These are phyloP conservation scores for Penicillium brevicompactum DNA, from an alignment of 2,329 filamentous ascomycete genomes.

Conservation along the genomic window DNA sequence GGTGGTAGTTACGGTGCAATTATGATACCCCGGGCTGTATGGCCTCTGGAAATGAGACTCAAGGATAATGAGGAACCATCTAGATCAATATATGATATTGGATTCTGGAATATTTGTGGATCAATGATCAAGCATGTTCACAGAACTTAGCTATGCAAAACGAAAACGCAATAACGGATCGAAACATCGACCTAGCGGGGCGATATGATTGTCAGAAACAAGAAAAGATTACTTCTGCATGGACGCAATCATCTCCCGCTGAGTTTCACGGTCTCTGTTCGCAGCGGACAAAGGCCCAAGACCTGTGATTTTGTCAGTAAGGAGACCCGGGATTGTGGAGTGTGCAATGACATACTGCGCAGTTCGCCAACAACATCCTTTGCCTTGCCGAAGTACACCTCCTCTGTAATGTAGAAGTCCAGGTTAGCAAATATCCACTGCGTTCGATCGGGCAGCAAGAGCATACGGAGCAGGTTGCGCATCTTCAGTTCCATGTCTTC, in stretches of 20 bases:
- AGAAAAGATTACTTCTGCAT: slow-evolving; percentile 45
- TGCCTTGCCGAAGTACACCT: slow-evolving; percentile 99
- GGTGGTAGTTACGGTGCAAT: not conserved
- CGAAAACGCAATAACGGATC: slow-evolving; percentile 11
- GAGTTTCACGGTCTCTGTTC: slow-evolving; percentile 79
- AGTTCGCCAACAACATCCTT: slow-evolving; percentile 97
- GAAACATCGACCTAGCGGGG: slow-evolving; percentile 12
- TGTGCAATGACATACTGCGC: slow-evolving; percentile 62
- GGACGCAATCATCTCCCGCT: slow-evolving; percentile 80
- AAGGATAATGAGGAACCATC: slow-evolving; percentile 1
- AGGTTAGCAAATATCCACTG: slow-evolving; percentile 18
- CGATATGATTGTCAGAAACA: slow-evolving; percentile 2
- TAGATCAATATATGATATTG: slow-evolving; percentile 3
- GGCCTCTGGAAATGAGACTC: slow-evolving; percentile 1
- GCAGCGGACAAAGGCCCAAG: slow-evolving; percentile 81
- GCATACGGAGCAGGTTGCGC: slow-evolving; percentile 40
- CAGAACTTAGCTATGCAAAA: slow-evolving; percentile 22
- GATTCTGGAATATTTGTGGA: not conserved
- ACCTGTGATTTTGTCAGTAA: slow-evolving; percentile 41
- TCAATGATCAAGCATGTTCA: slow-evolving; percentile 13
- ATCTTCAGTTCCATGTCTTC: slow-evolving; percentile 62
- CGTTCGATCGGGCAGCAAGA: not conserved
- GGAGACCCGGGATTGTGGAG: not conserved
- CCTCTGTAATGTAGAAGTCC: slow-evolving; percentile 55
- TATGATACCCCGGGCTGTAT: slow-evolving; percentile 13